These are phyloP conservation scores for Chlamydomonas reinhardtii DNA, from an alignment of 163 green algal species.

Conservation along the genomic window DNA sequence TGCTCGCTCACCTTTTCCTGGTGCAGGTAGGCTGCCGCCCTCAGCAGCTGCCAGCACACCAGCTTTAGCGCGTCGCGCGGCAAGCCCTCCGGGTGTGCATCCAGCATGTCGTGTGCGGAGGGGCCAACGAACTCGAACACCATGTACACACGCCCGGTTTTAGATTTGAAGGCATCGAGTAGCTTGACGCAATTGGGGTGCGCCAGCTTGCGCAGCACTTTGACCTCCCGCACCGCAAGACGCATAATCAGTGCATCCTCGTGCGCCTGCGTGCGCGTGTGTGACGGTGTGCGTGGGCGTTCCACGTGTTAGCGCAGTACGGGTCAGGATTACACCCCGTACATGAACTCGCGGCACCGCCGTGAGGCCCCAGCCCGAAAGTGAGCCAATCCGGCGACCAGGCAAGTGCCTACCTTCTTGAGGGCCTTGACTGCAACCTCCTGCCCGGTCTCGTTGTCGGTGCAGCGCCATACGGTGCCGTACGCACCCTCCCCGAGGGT, in stretches of 20 bases:
- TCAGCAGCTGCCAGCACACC: constrained; percentile 27
- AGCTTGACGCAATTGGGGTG: constrained; percentile 28
- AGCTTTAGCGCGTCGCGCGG: neutral
- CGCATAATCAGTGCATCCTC: constrained; percentile 27
- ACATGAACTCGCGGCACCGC: too few species aligned
- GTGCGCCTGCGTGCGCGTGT: neutral
- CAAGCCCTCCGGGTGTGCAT: neutral
- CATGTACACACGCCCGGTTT: neutral
- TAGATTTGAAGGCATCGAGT: neutral
- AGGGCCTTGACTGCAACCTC: neutral
- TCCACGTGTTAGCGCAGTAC: too few species aligned
- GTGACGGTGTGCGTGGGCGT: neutral
- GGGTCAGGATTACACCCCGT: too few species aligned
- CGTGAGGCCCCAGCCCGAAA: too few species aligned
- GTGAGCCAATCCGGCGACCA: too few species aligned
- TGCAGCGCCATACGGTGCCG: neutral
- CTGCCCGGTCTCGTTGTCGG: neutral
- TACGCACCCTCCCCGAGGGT: neutral
- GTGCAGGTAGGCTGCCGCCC: constrained; percentile 2
- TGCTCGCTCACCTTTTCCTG: neutral
- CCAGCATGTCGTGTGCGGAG: neutral
- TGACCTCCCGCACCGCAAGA: constrained; percentile 32
- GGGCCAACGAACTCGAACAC: neutral
- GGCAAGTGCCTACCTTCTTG: neutral
- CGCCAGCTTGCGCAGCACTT: neutral